Conservation (phyloP, 495 filamentous ascomycete genomes). For the Tricharina praecox region DNA sequence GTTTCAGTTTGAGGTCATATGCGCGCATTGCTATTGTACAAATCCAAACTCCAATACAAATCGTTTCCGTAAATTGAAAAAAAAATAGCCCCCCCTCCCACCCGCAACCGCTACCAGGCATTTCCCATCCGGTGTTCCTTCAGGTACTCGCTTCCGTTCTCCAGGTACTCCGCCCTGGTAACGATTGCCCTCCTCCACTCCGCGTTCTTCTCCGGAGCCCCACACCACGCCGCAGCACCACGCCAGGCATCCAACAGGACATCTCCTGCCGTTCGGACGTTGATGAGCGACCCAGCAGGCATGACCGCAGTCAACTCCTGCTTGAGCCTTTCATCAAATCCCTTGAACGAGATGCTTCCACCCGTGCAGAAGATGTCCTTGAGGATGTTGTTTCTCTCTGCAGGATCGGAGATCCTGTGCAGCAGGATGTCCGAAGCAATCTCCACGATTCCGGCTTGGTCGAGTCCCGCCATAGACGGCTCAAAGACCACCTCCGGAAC, state of each 20-base stretch:
- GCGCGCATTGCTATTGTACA: too few species aligned
- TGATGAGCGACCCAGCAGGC: slow-evolving; percentile 47
- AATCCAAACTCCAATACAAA: too few species aligned
- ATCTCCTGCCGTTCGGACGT: slow-evolving; percentile 52
- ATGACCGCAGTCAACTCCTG: slow-evolving; percentile 54
- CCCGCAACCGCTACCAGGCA: too few species aligned
- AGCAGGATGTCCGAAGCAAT: slow-evolving; percentile 72
- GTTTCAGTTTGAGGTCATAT: too few species aligned
- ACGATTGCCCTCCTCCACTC: slow-evolving; percentile 37
- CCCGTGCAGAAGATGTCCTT: slow-evolving; percentile 86
- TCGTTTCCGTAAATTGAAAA: too few species aligned
- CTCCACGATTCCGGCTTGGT: slow-evolving; percentile 85
- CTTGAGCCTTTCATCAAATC: slow-evolving; percentile 69
- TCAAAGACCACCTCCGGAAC: slow-evolving; percentile 93
- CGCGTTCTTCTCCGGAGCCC: slow-evolving; percentile 22
- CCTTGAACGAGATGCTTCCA: slow-evolving; percentile 71
- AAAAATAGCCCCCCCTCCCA: too few species aligned
- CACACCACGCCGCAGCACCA: slow-evolving; percentile 70
- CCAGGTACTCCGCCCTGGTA: slow-evolving; percentile 58
- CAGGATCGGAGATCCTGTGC: slow-evolving; percentile 47
- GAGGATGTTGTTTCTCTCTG: slow-evolving; percentile 46
- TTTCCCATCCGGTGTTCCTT: slow-evolving; percentile 82
- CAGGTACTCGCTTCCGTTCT: slow-evolving; percentile 72
- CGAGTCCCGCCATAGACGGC: slow-evolving; percentile 82
- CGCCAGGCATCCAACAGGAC: slow-evolving; percentile 77